A percentile compares a stretch with the other conserved stretches of the same genome.
Evolutionary conservation across 176 grass and related monocot genomes (phyloP).

Genomic region (Hyparrhenia diplandra): DNA sequence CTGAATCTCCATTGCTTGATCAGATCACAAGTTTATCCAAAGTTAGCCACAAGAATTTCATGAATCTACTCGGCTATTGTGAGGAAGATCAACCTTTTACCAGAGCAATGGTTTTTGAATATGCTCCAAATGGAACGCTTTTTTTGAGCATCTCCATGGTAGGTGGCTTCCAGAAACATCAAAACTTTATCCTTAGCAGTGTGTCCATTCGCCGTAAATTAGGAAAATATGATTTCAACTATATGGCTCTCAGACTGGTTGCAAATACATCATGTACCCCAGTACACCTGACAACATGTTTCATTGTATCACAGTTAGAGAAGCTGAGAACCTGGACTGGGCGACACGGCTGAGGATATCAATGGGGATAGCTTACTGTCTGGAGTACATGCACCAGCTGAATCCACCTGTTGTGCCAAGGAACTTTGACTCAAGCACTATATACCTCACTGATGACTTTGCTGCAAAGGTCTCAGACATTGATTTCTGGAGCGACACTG

Average conservation of each 20-base stretch:
- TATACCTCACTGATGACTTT: constrained; percentile 75
- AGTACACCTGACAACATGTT: background rate
- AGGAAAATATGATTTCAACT: background rate
- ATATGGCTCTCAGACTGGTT: background rate
- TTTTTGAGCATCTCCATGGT: constrained; percentile 85
- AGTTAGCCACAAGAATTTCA: constrained; percentile 76
- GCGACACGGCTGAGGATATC: constrained; percentile 56
- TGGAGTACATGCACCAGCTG: constrained; percentile 76
- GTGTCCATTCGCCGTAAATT: background rate
- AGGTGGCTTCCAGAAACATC: background rate
- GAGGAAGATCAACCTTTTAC: constrained; percentile 69
- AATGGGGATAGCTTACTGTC: constrained; percentile 85
- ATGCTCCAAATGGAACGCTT: constrained; percentile 74
- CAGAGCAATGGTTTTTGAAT: constrained; percentile 85
- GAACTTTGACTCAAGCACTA: constrained; percentile 38
- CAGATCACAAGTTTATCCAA: constrained; percentile 60
- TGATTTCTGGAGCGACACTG: constrained; percentile 34
- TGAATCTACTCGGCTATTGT: constrained; percentile 76
- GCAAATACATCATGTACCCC: background rate
- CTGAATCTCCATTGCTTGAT: background rate
- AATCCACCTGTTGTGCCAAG: constrained; percentile 40
- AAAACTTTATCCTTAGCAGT: background rate
- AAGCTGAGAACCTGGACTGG: constrained; percentile 70
- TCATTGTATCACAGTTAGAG: constrained; percentile 56
- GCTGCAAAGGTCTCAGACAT: constrained; percentile 69